Evolutionary conservation across 306 rosid genomes (phyloP).

Genomic region (Cotoneaster glaucophyllus): DNA sequence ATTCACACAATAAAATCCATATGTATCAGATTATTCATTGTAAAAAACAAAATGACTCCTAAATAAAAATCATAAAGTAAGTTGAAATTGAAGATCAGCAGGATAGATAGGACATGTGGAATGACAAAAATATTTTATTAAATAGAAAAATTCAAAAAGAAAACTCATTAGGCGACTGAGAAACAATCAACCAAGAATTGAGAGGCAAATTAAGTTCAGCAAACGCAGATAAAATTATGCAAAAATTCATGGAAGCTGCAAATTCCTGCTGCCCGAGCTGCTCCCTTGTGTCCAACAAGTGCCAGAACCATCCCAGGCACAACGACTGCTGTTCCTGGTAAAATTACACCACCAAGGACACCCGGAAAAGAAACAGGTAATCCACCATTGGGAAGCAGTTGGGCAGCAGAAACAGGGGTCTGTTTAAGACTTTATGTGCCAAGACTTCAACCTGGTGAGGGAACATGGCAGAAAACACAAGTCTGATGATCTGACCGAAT

Average conservation of each 20-base stretch:
- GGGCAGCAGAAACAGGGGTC: no score
- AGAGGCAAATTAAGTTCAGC: neutral
- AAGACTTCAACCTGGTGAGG: no score
- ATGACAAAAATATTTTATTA: neutral
- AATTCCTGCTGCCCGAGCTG: slow-evolving; percentile 66
- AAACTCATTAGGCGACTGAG: neutral
- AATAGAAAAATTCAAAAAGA: neutral
- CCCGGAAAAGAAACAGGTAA: no score
- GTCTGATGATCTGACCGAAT: no score
- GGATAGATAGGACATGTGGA: neutral
- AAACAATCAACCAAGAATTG: neutral
- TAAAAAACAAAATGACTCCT: no score
- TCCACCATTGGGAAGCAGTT: no score
- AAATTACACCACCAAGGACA: no score
- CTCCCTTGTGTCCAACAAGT: slow-evolving; percentile 46
- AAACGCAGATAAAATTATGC: slow-evolving; percentile 1
- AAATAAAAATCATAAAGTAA: no score
- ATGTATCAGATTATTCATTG: no score
- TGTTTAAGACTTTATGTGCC: no score
- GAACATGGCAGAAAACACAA: no score
- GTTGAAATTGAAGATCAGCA: slow-evolving; percentile 6
- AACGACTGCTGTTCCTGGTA: slow-evolving; percentile 37
- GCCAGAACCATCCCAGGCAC: slow-evolving; percentile 49
- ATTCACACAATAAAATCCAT: neutral
- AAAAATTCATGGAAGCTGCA: slow-evolving; percentile 68